Conservation (phyloP, 2,329 filamentous ascomycete genomes). For the Nigrograna mackinnonii region DNA sequence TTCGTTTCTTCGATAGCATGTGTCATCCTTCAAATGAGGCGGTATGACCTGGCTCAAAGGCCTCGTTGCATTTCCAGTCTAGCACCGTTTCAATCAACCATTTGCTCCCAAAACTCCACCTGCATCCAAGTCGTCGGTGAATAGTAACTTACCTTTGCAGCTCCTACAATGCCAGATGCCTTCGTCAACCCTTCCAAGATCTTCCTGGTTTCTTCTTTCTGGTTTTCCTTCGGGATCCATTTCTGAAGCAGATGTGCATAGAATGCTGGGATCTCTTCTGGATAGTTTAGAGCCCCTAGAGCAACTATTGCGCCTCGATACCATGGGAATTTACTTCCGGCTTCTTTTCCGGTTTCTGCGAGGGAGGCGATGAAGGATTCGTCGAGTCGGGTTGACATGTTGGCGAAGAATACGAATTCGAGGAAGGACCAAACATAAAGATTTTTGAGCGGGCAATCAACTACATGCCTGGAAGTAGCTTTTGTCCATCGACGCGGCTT, state of each 20-base stretch:
- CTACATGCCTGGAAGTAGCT: too few relatives aligned
- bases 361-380: background rate
- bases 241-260: background rate
- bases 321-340: background rate
- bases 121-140: background rate
- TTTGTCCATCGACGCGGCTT: background rate
- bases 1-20: background rate
- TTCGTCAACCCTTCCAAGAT: conserved; percentile 1
- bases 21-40: background rate
- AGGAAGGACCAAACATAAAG: too few relatives aligned
- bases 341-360: background rate
- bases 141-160: background rate
- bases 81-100: background rate
- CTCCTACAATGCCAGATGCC: background rate
- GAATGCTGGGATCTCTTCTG: background rate
- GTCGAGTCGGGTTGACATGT: background rate
- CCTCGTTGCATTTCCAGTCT: background rate
- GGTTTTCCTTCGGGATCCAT: background rate
- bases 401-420: background rate
- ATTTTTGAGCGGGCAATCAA: too few relatives aligned
- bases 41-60: background rate
- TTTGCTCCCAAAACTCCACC: background rate
- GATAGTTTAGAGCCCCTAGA: background rate
- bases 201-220: background rate
- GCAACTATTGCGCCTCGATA: conserved; percentile 1